Conservation (phyloP, 345 rosid species). For the Ricinus communis region DNA sequence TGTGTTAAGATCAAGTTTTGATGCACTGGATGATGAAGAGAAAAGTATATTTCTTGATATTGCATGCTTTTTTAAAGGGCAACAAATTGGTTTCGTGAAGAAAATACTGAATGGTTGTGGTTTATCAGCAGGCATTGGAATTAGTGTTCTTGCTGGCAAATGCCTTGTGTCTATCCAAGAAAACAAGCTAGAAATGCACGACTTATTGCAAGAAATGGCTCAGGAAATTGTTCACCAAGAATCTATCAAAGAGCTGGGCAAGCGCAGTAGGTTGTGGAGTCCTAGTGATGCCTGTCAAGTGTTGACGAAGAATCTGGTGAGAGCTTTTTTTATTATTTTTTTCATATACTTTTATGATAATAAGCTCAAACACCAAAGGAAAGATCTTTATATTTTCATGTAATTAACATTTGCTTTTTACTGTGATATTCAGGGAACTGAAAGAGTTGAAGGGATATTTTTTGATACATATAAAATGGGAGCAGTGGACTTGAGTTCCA, state of each 20-base stretch:
- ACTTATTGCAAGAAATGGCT: background rate
- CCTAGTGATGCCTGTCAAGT: background rate
- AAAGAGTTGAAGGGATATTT: slow-evolving; percentile 3
- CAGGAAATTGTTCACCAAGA: slow-evolving; percentile 8
- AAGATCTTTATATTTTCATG: background rate
- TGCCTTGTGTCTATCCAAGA: background rate
- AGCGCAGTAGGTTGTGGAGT: slow-evolving; percentile 5
- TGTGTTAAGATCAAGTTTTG: background rate
- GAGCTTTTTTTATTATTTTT: background rate
- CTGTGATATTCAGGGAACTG: background rate
- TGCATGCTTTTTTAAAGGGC: slow-evolving; percentile 2
- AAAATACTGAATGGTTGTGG: background rate
- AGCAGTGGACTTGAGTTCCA: background rate
- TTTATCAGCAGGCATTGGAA: background rate
- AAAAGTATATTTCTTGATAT: slow-evolving; percentile 4
- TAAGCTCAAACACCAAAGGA: background rate
- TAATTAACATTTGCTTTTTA: background rate
- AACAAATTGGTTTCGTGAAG: background rate
- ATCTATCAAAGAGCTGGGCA: background rate
- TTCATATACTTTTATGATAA: background rate
- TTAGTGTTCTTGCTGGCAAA: background rate
- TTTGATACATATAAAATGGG: background rate
- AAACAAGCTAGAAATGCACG: slow-evolving; percentile 2
- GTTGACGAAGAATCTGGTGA: background rate
- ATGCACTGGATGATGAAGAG: background rate